phyloP scores from a whole-genome alignment of 805 yeast genomes.

The Pichia gijzeniarum region DNA sequence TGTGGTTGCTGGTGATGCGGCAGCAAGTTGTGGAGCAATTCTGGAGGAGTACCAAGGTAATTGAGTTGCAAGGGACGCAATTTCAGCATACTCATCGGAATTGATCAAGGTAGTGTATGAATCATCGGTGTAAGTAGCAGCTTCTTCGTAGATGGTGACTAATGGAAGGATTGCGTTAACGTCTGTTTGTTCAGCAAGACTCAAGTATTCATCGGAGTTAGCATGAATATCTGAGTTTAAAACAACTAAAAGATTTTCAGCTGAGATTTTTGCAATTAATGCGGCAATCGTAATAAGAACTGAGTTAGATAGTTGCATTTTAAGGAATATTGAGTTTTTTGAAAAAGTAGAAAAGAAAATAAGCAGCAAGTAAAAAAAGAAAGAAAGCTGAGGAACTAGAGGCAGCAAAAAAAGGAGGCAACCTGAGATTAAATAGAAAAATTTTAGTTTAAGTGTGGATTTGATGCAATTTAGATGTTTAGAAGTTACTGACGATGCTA shows the following conservation, averaged over 20 bases:
- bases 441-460: too few species aligned
- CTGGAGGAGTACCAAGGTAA: constrained; percentile 33
- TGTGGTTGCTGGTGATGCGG: constrained; percentile 12
- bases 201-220: constrained; percentile 29
- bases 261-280: constrained; percentile 18
- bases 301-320: constrained; percentile 23
- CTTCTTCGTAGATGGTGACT: too few species aligned
- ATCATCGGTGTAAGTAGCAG: constrained; percentile 32
- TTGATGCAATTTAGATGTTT: too few species aligned
- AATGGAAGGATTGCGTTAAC: too few species aligned
- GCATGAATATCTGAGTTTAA: constrained; percentile 32
- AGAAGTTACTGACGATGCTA: too few species aligned
- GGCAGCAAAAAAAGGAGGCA: too few species aligned
- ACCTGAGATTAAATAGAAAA: too few species aligned
- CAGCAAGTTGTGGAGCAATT: constrained; percentile 19
- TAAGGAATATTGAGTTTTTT: background rate
- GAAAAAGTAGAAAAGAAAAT: too few species aligned
- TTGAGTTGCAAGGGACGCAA: constrained; percentile 26
- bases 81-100: constrained; percentile 12
- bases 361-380: background rate
- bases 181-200: constrained; percentile 24
- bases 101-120: constrained; percentile 38
- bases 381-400: background rate
- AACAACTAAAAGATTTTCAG: constrained; percentile 31
- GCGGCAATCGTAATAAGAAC: constrained; percentile 19